Conservation (phyloP, 768 basidiomycete genomes). For the Calocybe indica region DNA sequence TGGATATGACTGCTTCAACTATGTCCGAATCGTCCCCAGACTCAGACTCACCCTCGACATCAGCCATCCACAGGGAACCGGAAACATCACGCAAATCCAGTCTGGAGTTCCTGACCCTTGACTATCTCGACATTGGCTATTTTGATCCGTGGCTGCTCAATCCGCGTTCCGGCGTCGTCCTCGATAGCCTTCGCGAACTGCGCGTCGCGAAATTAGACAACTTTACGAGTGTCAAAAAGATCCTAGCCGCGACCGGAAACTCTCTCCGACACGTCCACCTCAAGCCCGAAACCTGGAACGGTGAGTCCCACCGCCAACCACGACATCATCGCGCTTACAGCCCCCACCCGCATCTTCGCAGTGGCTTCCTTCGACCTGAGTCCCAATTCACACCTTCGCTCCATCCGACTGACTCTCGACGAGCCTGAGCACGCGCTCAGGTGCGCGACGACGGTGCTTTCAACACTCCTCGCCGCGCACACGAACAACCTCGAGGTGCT, state of each 20-base stretch:
- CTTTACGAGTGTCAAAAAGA: conserved; percentile 25
- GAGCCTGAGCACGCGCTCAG: conserved; percentile 28
- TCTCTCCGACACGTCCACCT: conserved; percentile 38
- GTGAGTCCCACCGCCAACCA: conserved; percentile 16
- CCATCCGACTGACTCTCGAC: conserved; percentile 35
- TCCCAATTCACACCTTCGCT: conserved; percentile 27
- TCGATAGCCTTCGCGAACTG: conserved; percentile 33
- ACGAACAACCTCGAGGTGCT: conserved; percentile 22
- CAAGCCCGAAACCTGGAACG: conserved; percentile 36
- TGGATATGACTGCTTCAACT: not conserved
- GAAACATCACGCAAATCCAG: conserved; percentile 4
- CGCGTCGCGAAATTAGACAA: conserved; percentile 36
- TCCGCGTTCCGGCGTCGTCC: conserved; percentile 23
- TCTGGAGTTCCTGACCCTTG: conserved; percentile 34
- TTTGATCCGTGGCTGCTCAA: conserved; percentile 33
- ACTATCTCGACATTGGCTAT: conserved; percentile 29
- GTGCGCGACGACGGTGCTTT: conserved; percentile 30
- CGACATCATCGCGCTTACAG: not conserved
- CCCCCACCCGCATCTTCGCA: conserved; percentile 9
- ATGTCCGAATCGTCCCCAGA: too few species aligned
- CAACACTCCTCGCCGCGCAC: not conserved
- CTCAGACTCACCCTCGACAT: too few species aligned
- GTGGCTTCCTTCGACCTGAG: conserved; percentile 31
- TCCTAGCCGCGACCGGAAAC: conserved; percentile 25
- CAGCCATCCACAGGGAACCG: too few species aligned